phyloP scores from a whole-genome alignment of 1,284 basidiomycete species.

The Ceratobasidium sp. region DNA sequence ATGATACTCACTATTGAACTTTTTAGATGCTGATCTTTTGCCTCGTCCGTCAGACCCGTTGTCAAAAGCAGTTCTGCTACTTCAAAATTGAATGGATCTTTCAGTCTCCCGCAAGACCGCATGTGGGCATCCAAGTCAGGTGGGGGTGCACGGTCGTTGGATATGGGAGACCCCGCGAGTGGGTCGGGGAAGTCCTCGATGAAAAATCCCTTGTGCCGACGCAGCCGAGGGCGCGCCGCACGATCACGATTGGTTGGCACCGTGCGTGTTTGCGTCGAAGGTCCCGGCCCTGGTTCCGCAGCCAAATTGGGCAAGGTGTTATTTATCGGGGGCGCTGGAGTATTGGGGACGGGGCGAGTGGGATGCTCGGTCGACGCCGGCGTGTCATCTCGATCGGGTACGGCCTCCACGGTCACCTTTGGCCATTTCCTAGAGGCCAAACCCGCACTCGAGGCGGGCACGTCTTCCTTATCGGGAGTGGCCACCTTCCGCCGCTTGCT shows the following conservation, averaged over 20 bases:
- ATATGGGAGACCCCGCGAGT: constrained; percentile 1
- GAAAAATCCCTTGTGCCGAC: neutral
- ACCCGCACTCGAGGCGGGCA: no score
- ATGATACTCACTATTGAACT: constrained; percentile 3
- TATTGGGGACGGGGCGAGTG: neutral
- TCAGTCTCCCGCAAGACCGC: neutral
- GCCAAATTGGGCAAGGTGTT: neutral
- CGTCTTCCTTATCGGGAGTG: no score
- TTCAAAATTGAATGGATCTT: neutral
- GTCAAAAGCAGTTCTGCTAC: constrained; percentile 21
- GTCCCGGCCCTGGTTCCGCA: neutral
- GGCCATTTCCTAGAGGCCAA: neutral
- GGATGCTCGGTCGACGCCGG: neutral
- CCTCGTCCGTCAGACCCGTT: constrained; percentile 8
- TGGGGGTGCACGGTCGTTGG: neutral
- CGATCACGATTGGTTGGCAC: neutral
- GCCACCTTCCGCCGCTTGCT: neutral
- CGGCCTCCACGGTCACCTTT: neutral
- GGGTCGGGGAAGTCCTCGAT: constrained; percentile 18
- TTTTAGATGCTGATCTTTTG: constrained; percentile 19
- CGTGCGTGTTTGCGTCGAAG: neutral
- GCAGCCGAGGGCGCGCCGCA: neutral
- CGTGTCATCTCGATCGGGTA: neutral
- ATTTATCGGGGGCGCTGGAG: no score
- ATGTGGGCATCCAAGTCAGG: constrained; percentile 14